Evolutionary conservation across 805 yeast species (phyloP), one percentile per base, ranked within the genome.

Genomic region (Kregervanrija delftensis): DNA sequence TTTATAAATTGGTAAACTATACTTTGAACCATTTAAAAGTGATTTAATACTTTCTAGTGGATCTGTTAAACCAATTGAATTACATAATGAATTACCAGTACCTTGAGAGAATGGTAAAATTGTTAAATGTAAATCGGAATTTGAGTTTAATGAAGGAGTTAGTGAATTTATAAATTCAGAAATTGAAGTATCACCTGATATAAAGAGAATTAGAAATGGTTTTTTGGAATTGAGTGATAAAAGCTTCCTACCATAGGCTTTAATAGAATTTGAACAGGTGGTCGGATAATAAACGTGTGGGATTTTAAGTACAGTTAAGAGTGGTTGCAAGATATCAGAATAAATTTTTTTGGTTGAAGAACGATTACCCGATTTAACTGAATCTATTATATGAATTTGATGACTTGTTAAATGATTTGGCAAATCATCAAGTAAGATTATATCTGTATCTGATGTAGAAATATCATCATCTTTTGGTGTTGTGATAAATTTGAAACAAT

Each of bases 131-230:
- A 49, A 35, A 3, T 13, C 14, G 2, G 12, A 6, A 5, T 30
- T 2, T 8, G 32, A 30, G 22, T 11, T 32, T 12, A 32, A 6
- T 10, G 39, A 33, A 6, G 39, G 3, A 4, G 31, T 13, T 31
- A 41, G n/a, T n/a, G 22, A 11, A 58, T 89, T 89, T 44, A 87
- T 53, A 41, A 90, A 77, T 59, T 90, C 97, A 41, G 75, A 78
- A 5, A 87, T 66, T 1, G 95, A 81, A 1, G 96, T 89, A 57
- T 90, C 97, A 2, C 97, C 97, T 34, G 95, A 83, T 8, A 90
- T 61, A 33, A 89, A 65, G 2, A 86, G 58, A 9, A 84, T 64
- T 1, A 84, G 74, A 17, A 68, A 56, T 11, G 48, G 39, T 9
- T 46, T 32, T 0, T 52, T 42, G 0, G 41, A 33, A n/a, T 56